These are phyloP conservation scores for Myriosclerotinia scirpicola DNA, from an alignment of 2,329 filamentous ascomycete species.

Conservation along the genomic window DNA sequence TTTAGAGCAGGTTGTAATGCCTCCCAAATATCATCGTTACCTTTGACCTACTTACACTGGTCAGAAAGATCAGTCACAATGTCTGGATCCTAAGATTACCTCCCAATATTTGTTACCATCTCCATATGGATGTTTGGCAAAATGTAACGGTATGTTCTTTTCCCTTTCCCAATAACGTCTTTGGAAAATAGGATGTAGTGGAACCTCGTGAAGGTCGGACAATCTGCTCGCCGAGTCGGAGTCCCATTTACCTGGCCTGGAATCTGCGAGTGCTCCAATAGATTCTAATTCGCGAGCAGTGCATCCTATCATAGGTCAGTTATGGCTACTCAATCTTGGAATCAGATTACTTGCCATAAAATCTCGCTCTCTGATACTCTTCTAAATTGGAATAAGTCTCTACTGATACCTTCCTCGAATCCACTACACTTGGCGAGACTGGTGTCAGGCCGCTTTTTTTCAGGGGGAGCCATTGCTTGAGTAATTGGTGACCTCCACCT, in stretches of 20 bases:
- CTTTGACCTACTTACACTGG: not conserved
- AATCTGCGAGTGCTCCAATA: not conserved
- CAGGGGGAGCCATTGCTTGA: not conserved
- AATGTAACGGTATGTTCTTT: not conserved
- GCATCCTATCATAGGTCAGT: not conserved
- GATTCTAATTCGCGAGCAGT: not conserved
- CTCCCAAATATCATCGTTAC: slow-evolving; percentile 5
- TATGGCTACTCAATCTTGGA: too few relatives aligned
- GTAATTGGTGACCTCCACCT: not conserved
- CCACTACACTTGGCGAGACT: slow-evolving; percentile 3
- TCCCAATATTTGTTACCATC: slow-evolving; percentile 6
- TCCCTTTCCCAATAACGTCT: not conserved
- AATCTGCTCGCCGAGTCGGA: not conserved
- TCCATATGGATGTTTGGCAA: slow-evolving; percentile 1
- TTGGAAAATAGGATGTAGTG: not conserved
- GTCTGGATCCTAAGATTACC: not conserved
- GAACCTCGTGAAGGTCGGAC: not conserved
- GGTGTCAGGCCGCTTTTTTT: slow-evolving; percentile 4
- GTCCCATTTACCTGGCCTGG: not conserved
- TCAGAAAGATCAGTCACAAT: not conserved
- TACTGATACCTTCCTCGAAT: not conserved
- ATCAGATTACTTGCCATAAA: not conserved
- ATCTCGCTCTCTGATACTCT: not conserved
- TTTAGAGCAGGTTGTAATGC: not conserved
- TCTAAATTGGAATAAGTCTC: not conserved